Conservation (phyloP, 2,329 filamentous ascomycete genomes). For the Neopestalotiopsis sp. region DNA sequence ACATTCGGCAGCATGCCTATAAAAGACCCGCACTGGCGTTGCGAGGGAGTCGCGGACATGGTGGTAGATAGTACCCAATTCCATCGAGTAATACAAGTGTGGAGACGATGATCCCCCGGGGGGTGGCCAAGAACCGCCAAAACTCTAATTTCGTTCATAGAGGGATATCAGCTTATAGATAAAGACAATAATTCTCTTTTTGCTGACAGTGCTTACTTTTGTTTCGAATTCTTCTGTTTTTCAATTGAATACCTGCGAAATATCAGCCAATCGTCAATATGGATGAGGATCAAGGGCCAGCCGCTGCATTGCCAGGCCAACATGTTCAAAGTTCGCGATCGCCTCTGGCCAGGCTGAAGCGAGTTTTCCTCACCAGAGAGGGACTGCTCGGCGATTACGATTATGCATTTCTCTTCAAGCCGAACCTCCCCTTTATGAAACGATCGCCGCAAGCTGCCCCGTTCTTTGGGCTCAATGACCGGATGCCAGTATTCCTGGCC, state of each 20-base stretch:
- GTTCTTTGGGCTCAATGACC: constrained; percentile 84
- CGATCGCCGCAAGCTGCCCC: constrained; percentile 64
- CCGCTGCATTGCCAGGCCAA: constrained; percentile 50
- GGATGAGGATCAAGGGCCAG: constrained; percentile 62
- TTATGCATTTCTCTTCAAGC: constrained; percentile 86
- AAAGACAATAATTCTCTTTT: not conserved
- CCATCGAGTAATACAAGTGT: constrained; percentile 5
- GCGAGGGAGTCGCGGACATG: not conserved
- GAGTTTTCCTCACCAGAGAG: constrained; percentile 61
- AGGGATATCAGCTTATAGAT: not conserved
- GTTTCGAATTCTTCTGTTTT: not conserved
- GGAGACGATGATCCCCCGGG: not conserved
- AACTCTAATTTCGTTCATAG: constrained; percentile 3
- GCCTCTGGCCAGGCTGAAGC: constrained; percentile 37
- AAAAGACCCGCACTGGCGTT: not conserved
- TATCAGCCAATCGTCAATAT: constrained; percentile 36
- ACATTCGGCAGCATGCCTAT: not conserved
- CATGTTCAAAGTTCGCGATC: constrained; percentile 39
- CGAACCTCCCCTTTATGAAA: constrained; percentile 82
- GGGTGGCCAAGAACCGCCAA: not conserved
- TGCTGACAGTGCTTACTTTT: not conserved
- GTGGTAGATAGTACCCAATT: constrained; percentile 7
- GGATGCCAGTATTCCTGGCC: constrained; percentile 76
- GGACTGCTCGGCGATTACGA: constrained; percentile 87
- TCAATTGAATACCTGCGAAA: not conserved